Percentiles rank a stretch among this genome's conserved stretches.
Conservation (phyloP, 2,329 filamentous ascomycete genomes). For the Aspergillus calidoustus region DNA sequence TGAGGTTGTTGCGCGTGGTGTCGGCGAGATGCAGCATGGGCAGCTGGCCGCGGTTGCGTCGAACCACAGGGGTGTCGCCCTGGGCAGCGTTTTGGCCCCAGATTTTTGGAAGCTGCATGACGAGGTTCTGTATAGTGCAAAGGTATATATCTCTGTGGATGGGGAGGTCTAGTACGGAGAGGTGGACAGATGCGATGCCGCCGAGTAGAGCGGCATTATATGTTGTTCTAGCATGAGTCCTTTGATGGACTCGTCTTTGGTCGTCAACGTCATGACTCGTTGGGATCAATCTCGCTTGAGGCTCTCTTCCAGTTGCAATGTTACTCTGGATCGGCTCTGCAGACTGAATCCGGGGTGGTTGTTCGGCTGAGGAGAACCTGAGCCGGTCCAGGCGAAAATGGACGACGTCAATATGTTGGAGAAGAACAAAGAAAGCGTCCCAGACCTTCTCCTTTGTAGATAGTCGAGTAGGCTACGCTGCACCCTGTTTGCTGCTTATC, state of each 20-base stretch:
- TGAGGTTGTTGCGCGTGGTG: conserved; percentile 48
- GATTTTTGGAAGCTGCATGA: not conserved
- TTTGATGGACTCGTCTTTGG: not conserved
- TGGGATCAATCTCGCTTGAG: not conserved
- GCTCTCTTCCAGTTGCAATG: not conserved
- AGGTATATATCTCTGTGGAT: not conserved
- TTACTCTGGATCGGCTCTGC: not conserved
- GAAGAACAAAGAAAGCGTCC: not conserved
- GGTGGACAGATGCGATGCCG: not conserved
- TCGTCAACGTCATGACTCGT: conserved; percentile 13
- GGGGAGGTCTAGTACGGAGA: not conserved
- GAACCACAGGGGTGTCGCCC: not conserved
- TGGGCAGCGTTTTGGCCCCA: not conserved
- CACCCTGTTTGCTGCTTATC: not conserved
- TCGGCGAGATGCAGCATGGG: conserved; percentile 43
- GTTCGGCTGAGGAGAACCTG: not conserved
- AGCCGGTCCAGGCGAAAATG: not conserved
- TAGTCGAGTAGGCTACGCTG: not conserved
- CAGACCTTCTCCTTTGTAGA: too few species aligned
- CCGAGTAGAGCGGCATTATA: not conserved
- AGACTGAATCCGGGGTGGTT: not conserved
- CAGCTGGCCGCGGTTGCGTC: conserved; percentile 25
- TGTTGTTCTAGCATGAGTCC: not conserved
- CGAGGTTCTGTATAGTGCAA: not conserved
- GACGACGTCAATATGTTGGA: not conserved